Percentiles rank a stretch among this genome's conserved stretches.
phyloP scores from a whole-genome alignment of 495 filamentous ascomycete species.

The Aspergillus ostianus region DNA sequence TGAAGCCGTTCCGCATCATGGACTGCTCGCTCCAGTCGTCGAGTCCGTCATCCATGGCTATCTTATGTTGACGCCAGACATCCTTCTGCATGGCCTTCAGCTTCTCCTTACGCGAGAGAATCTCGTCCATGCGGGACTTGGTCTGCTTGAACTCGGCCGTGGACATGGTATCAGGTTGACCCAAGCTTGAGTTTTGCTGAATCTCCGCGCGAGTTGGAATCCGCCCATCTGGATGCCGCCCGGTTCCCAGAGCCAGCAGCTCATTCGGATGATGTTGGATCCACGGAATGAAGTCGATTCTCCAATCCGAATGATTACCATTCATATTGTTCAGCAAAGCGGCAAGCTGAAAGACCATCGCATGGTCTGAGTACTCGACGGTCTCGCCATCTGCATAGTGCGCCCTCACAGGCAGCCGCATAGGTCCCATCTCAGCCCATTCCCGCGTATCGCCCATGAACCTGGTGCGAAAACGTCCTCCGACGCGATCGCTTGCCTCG shows the following conservation, averaged over 20 bases:
- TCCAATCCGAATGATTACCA: slow-evolving; percentile 41
- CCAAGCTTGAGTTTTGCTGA: slow-evolving; percentile 24
- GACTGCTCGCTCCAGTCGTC: slow-evolving; percentile 31
- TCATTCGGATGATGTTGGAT: slow-evolving; percentile 55
- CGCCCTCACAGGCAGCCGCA: slow-evolving; percentile 49
- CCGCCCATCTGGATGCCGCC: slow-evolving; percentile 49
- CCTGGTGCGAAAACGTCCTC: slow-evolving; percentile 57
- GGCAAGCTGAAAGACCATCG: slow-evolving; percentile 59
- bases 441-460: slow-evolving; percentile 58
- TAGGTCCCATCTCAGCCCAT: slow-evolving; percentile 69
- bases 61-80: slow-evolving; percentile 23
- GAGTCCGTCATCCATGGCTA: slow-evolving; percentile 25
- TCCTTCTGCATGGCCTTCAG: slow-evolving; percentile 24
- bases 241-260: slow-evolving; percentile 45
- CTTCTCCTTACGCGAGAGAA: slow-evolving; percentile 18
- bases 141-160: slow-evolving; percentile 16
- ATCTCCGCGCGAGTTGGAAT: slow-evolving; percentile 37
- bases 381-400: slow-evolving; percentile 37
- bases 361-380: slow-evolving; percentile 51
- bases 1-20: slow-evolving; percentile 26
- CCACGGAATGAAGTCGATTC: slow-evolving; percentile 64
- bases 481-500: slow-evolving; percentile 47
- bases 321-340: slow-evolving; percentile 56
- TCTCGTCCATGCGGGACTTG: slow-evolving; percentile 17
- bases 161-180: slow-evolving; percentile 6